Evolutionary conservation across 2,329 filamentous ascomycete genomes (phyloP), one percentile per base, ranked within the genome.

Genomic region (Calonectria pseudoturangicola): DNA sequence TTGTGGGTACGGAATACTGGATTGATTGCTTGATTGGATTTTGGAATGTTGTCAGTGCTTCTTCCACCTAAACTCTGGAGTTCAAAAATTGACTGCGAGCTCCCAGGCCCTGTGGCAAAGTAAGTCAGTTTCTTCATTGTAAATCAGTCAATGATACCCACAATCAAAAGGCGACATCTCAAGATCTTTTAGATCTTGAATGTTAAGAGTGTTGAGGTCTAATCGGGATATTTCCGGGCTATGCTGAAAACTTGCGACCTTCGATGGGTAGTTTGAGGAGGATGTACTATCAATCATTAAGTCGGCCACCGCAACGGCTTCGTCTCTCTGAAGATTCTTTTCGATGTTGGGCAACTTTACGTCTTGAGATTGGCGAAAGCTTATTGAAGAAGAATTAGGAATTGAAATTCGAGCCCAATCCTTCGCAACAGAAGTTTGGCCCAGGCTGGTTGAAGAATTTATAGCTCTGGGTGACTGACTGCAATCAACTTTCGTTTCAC

Each of bases 191-290:
- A 85, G 72, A 30, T 84, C 83, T 68, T 80, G 76, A 12, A 77
- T 70, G 15, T 79, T 81, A 15, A 85, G 76, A 63, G 74, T 76
- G 67, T 83, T 80, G 30, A 80, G 62, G 36, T 80, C 77, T 5
- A 73, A 69, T 25, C 74, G 75, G 9, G 82, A 81, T 16, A 75
- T 74, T 27, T 72, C 75, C 10, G 81, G 82, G 60, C 83, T 85
- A 9, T 83, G 77, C 41, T 81, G 81, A 66, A 83, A 81, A 66
- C 82, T 84, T 13, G 81, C 79, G 63, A 81, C 63, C 28, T 76
- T 79, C 9, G 84, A 85, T 43, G 81, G 79, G 70, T 84, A 84
- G 28, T 78, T 79, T 1, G 83, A 84, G 7, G 83, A 84, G 7
- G 83, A 84, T 30, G 78, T 73, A 36, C 74, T 79, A 15, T 81